These are phyloP conservation scores for Dioscorea dumetorum DNA, from an alignment of 106 monocot species.

Conservation along the genomic window DNA sequence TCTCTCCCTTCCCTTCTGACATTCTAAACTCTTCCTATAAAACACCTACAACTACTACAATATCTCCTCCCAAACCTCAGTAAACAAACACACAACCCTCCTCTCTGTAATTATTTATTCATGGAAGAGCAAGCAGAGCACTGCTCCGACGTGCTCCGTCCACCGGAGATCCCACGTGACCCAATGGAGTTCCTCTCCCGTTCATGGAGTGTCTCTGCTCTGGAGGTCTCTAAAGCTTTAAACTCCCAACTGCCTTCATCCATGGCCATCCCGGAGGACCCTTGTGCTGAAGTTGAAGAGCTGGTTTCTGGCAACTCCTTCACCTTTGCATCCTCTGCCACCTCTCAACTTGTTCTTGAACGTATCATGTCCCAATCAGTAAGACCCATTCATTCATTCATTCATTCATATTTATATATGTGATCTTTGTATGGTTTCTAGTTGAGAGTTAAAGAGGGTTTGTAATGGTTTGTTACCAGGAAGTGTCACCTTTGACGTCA, in stretches of 20 bases:
- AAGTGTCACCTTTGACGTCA: constrained; percentile 65
- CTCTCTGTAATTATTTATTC: too few species aligned
- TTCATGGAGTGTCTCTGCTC: constrained; percentile 56
- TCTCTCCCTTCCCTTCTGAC: background rate
- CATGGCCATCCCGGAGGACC: background rate
- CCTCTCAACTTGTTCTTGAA: constrained; percentile 89
- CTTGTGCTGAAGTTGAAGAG: too few species aligned
- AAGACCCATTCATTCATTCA: background rate
- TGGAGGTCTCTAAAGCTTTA: constrained; percentile 32
- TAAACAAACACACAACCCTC: background rate
- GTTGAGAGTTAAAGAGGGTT: too few species aligned
- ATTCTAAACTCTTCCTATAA: constrained; percentile 1
- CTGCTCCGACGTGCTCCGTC: constrained; percentile 2
- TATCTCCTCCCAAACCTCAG: too few species aligned
- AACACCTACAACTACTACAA: background rate
- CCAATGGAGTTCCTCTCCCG: constrained; percentile 89
- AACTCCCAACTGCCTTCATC: background rate
- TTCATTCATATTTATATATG: too few species aligned
- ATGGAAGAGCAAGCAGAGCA: background rate
- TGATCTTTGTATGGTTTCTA: background rate
- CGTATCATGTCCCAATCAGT: constrained; percentile 94
- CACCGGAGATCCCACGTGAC: constrained; percentile 33
- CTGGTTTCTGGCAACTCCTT: constrained; percentile 44
- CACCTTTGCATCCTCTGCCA: constrained; percentile 75
- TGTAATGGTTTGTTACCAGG: constrained; percentile 32